Evolutionary conservation across 768 basidiomycete genomes (phyloP).

Genomic region (Trametes coccinea): DNA sequence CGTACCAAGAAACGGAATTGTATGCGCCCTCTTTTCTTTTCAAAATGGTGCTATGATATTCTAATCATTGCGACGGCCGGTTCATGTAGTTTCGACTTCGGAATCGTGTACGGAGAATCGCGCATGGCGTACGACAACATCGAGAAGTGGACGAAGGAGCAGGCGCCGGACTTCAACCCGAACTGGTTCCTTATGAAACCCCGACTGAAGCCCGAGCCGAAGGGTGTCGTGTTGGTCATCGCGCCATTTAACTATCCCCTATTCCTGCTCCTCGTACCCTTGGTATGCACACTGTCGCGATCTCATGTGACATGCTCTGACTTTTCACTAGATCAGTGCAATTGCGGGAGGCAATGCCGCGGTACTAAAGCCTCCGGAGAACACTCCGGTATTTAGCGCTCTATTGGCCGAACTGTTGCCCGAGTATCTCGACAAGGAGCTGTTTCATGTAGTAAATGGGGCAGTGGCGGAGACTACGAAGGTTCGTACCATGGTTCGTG

Average conservation of each 20-base stretch:
- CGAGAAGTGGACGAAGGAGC: conserved; percentile 72
- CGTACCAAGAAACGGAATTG: conserved; percentile 57
- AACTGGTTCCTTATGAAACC: conserved; percentile 62
- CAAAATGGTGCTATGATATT: no score
- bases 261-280: conserved; percentile 54
- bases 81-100: conserved; percentile 57
- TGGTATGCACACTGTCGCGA: conserved; percentile 42
- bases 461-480: conserved; percentile 63
- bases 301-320: not conserved
- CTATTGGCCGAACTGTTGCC: conserved; percentile 67
- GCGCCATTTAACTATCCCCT: conserved; percentile 77
- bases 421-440: conserved; percentile 69
- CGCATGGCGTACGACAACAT: conserved; percentile 59
- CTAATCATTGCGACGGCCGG: no score
- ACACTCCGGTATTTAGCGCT: conserved; percentile 52
- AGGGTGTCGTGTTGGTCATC: conserved; percentile 71
- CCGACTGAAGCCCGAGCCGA: conserved; percentile 68
- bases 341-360: conserved; percentile 76
- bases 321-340: conserved; percentile 48
- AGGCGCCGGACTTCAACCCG: conserved; percentile 55
- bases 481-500: conserved; percentile 28
- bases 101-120: conserved; percentile 49
- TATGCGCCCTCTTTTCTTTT: conserved; percentile 27
- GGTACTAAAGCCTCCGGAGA: conserved; percentile 75
- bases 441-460: conserved; percentile 70